Percentiles rank a stretch among this genome's conserved stretches.
These are phyloP conservation scores for Clausena lansium DNA, from an alignment of 345 rosid genomes.

Conservation along the genomic window DNA sequence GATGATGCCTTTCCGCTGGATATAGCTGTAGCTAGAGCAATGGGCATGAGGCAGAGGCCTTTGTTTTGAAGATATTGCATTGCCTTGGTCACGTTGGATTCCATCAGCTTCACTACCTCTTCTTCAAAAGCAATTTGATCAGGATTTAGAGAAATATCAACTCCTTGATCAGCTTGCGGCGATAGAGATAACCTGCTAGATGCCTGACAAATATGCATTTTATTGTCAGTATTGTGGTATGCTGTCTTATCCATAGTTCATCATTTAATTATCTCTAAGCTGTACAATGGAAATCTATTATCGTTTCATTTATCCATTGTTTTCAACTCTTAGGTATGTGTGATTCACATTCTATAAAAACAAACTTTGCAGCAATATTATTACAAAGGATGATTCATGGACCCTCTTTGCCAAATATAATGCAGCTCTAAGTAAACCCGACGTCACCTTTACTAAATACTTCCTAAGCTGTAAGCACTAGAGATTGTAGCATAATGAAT, in stretches of 20 bases:
- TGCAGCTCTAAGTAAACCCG: not conserved
- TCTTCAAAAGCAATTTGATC: slow-evolving; percentile 47
- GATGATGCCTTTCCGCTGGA: slow-evolving; percentile 33
- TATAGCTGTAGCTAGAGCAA: slow-evolving; percentile 45
- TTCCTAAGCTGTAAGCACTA: too few species aligned
- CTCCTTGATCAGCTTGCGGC: slow-evolving; percentile 27
- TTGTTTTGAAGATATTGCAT: slow-evolving; percentile 58
- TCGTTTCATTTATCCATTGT: not conserved
- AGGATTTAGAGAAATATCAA: slow-evolving; percentile 28
- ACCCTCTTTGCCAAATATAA: not conserved
- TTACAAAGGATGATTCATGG: not conserved
- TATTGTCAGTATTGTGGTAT: not conserved
- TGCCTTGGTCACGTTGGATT: slow-evolving; percentile 50
- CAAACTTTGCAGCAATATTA: not conserved
- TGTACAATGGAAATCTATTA: not conserved
- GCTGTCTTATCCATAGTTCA: not conserved
- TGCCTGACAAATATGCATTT: slow-evolving; percentile 18
- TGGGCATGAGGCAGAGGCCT: slow-evolving; percentile 63
- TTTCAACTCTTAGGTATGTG: not conserved
- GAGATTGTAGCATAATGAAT: not conserved
- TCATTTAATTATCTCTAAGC: not conserved
- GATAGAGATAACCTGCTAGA: slow-evolving; percentile 27
- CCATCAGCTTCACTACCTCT: slow-evolving; percentile 58
- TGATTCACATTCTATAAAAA: not conserved
- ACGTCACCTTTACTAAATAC: not conserved